These are phyloP conservation scores for Hypoxylon sp. DNA, from an alignment of 2,329 filamentous ascomycete species.

Conservation along the genomic window DNA sequence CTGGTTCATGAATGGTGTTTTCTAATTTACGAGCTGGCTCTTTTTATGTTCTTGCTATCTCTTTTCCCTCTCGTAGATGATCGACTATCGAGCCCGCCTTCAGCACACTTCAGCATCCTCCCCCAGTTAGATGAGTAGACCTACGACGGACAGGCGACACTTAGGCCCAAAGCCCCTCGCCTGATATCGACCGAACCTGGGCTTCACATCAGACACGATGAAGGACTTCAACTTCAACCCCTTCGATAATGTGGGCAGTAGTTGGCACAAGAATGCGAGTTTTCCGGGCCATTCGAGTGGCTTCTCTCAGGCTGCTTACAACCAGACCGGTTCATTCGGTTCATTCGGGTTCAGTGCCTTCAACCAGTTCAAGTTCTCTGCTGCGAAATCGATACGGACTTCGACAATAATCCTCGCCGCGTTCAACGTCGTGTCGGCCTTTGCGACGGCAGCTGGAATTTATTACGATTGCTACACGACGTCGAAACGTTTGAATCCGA, in stretches of 20 bases:
- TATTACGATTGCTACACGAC: conserved; percentile 62
- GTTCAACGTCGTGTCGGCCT: conserved; percentile 67
- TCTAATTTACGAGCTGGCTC: conserved; percentile 52
- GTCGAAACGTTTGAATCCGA: conserved; percentile 50
- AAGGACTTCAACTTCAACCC: conserved; percentile 38
- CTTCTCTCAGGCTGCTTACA: conserved; percentile 41
- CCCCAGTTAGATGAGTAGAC: conserved; percentile 56
- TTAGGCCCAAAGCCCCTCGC: conserved; percentile 44
- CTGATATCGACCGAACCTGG: conserved; percentile 36
- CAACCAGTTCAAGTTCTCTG: conserved; percentile 60
- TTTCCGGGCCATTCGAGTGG: conserved; percentile 34
- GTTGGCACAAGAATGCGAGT: conserved; percentile 42
- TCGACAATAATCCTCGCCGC: conserved; percentile 67
- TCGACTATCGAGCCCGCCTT: conserved; percentile 42
- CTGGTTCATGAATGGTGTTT: conserved; percentile 56
- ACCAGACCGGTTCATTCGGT: too few species aligned
- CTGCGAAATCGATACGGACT: conserved; percentile 65
- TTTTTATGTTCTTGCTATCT: conserved; percentile 40
- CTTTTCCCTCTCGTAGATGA: conserved; percentile 30
- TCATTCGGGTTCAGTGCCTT: conserved; percentile 56
- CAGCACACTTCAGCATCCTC: too few species aligned
- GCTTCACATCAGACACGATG: conserved; percentile 37
- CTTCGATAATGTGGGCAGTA: conserved; percentile 37
- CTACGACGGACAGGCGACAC: conserved; percentile 43
- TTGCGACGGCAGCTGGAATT: conserved; percentile 64